These are phyloP conservation scores for Letharia lupina DNA, from an alignment of 495 filamentous ascomycete species.

Conservation along the genomic window DNA sequence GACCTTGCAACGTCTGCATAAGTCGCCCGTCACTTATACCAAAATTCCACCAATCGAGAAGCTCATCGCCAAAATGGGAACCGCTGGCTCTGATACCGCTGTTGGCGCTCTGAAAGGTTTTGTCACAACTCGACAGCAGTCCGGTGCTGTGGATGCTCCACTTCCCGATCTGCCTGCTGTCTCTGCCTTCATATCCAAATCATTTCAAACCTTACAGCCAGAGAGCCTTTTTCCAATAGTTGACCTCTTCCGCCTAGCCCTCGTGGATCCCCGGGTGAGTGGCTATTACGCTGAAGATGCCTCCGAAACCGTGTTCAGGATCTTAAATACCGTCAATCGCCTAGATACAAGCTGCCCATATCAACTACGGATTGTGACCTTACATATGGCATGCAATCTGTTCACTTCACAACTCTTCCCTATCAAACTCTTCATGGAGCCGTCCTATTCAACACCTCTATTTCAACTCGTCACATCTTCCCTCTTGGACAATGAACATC, in stretches of 20 bases:
- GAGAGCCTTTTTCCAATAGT: slow-evolving; percentile 67
- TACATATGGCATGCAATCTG: slow-evolving; percentile 57
- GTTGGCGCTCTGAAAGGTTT: slow-evolving; percentile 55
- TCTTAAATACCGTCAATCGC: slow-evolving; percentile 52
- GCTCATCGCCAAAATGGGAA: slow-evolving; percentile 65
- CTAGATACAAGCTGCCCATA: slow-evolving; percentile 55
- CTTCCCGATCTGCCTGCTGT: slow-evolving; percentile 53
- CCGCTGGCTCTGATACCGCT: slow-evolving; percentile 40
- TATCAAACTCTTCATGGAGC: slow-evolving; percentile 32
- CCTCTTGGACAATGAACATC: slow-evolving; percentile 46
- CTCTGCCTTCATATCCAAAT: slow-evolving; percentile 42
- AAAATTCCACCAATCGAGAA: slow-evolving; percentile 82
- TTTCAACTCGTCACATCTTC: slow-evolving; percentile 43
- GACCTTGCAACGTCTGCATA: slow-evolving; percentile 52
- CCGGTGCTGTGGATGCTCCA: slow-evolving; percentile 50
- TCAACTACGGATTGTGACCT: slow-evolving; percentile 69
- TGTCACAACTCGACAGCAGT: slow-evolving; percentile 45
- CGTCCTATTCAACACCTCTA: slow-evolving; percentile 29
- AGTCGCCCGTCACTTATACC: slow-evolving; percentile 61
- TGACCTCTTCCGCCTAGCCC: slow-evolving; percentile 69
- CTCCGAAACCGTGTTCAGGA: slow-evolving; percentile 53
- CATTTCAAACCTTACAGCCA: slow-evolving; percentile 42
- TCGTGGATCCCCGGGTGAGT: slow-evolving; percentile 76
- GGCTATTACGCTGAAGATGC: slow-evolving; percentile 75
- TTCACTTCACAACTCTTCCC: slow-evolving; percentile 48